phyloP scores from a whole-genome alignment of 257 asterid species.

The Solanum ossicruentum region DNA sequence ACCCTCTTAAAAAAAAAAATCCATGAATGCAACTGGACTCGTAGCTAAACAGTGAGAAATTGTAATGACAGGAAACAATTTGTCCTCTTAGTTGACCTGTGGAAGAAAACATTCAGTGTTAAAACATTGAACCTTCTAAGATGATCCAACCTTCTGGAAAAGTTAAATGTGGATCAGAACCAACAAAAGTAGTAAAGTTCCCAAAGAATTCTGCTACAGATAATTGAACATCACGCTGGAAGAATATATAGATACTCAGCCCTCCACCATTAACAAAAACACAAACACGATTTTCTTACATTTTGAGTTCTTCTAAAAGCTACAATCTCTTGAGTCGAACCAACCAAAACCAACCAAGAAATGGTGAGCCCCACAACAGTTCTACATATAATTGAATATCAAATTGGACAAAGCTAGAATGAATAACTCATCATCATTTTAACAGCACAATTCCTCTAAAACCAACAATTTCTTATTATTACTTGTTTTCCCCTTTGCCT shows the following conservation, averaged over 20 bases:
- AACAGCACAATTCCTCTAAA: neutral
- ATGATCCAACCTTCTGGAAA: neutral
- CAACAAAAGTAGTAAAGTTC: neutral
- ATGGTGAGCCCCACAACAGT: neutral
- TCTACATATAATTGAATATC: neutral
- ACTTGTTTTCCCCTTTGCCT: neutral
- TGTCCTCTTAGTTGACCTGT: neutral
- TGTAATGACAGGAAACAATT: neutral
- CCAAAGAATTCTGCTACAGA: neutral
- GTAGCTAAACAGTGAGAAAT: neutral
- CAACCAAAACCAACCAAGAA: neutral
- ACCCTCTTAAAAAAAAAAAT: neutral
- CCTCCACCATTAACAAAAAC: neutral
- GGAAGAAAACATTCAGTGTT: neutral
- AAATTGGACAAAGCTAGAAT: neutral
- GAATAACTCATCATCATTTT: neutral
- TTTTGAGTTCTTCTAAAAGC: neutral
- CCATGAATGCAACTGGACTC: neutral
- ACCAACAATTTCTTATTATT: neutral
- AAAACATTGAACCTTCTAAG: neutral
- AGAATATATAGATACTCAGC: neutral
- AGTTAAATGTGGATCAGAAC: neutral
- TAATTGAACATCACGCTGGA: neutral
- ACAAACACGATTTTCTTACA: neutral
- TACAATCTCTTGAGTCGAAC: neutral